Evolutionary conservation across 1,284 basidiomycete species (phyloP).

Genomic region (Irpex lacteus): DNA sequence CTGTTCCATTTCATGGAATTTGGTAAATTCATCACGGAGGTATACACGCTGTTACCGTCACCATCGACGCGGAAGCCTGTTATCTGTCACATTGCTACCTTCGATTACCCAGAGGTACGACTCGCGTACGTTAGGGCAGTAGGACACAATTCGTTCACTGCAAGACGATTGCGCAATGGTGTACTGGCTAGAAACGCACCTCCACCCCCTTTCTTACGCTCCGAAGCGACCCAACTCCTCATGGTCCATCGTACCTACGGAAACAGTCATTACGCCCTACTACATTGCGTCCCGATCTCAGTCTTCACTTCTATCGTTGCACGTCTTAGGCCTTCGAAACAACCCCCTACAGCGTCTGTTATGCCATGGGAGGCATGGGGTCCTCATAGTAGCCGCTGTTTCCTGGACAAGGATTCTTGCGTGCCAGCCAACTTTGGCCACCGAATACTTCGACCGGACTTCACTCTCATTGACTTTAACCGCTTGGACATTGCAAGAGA

Average conservation of each 20-base stretch:
- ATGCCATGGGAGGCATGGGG: slow-evolving; percentile 1
- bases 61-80: not conserved
- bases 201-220: not conserved
- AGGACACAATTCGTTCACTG: not conserved
- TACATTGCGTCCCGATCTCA: not conserved
- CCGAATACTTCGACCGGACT: not conserved
- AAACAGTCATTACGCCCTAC: not conserved
- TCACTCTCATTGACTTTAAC: not conserved
- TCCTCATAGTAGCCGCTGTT: not conserved
- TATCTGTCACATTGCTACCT: not conserved
- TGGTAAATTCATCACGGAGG: not conserved
- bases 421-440: not conserved
- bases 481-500: not conserved
- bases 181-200: not conserved
- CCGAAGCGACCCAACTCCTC: not conserved
- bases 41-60: not conserved
- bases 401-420: not conserved
- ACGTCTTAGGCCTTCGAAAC: not conserved
- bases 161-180: not conserved
- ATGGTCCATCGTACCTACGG: not conserved
- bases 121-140: not conserved
- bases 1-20: not conserved
- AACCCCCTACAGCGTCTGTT: not conserved
- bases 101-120: not conserved
- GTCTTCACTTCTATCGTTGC: not conserved